Conservation (phyloP, 2,329 filamentous ascomycete species). For the Aureobasidium sp. region DNA sequence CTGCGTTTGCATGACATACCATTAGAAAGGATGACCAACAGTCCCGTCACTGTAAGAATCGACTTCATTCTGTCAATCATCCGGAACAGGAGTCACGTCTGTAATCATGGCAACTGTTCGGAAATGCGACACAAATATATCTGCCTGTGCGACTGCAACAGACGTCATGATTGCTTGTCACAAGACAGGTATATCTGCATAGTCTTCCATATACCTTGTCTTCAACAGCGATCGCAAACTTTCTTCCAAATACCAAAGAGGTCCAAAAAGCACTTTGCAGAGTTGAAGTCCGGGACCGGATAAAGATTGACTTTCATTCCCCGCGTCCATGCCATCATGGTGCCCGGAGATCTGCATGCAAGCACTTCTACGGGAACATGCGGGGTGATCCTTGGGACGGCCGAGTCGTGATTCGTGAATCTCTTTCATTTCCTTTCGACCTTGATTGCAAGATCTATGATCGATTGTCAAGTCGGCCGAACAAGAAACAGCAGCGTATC, state of each 20-base stretch:
- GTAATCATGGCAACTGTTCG: too few species aligned
- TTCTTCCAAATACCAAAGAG: neutral
- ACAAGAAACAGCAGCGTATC: too few species aligned
- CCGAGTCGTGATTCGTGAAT: neutral
- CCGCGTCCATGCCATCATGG: slow-evolving; percentile 14
- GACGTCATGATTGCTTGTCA: slow-evolving; percentile 5
- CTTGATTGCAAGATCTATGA: neutral
- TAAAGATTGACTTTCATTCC: slow-evolving; percentile 6
- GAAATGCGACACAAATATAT: neutral
- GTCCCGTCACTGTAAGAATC: neutral
- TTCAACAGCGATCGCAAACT: neutral
- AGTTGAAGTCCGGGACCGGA: neutral
- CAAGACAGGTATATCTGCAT: neutral
- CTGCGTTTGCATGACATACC: neutral
- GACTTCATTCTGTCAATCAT: neutral
- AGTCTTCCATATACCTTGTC: neutral
- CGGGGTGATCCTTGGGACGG: neutral
- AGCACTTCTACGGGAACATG: neutral
- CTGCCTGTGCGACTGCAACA: neutral
- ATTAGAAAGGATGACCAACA: neutral
- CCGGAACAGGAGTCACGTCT: too few species aligned
- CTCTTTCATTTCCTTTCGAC: neutral
- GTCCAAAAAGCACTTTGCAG: neutral
- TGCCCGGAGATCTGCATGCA: slow-evolving; percentile 4
- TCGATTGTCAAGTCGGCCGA: too few species aligned